Evolutionary conservation across 352 stramenopile genomes (phyloP), one percentile per base, ranked within the genome.

Genomic region (Peronospora belbahrii): DNA sequence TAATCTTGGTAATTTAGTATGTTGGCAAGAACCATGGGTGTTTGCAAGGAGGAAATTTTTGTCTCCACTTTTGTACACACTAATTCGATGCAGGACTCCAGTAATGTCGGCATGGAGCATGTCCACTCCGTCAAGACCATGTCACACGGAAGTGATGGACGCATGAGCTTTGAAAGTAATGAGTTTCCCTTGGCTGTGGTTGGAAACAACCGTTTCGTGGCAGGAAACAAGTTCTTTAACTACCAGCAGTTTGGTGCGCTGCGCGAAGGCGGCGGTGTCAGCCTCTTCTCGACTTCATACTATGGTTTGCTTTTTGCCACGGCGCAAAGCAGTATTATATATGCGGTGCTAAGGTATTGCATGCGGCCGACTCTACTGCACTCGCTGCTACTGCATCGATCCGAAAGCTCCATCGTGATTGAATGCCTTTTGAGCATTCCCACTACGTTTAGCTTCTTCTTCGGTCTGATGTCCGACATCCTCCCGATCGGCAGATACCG

Each of bases 391-490:
- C 54, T 83, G 28, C 59, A 83, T 33, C 68, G 70, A 15, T 52
- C 45, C 23, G 70, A 85, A 56, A 75, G 60, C 34, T 68, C 55
- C 1, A 50, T 70, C 14, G 65, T 83, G 20, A 84, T 81, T 20
- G 70, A 88, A 60, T 83, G 68, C 43, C 43, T 95, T 14, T 52
- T 95, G 11, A 87, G 73, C 56, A 77, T 97, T 34, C 86, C 86
- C 15, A 95, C 83, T 58, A 87, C 67, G 9, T 77, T 95, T 17
- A 85, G 80, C 40, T 75, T 96, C 22, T 79, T 95, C 23, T 69
- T 89, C 48, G 88, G 86, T 8, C 65, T 96, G 31, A 24, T 95
- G n/a, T 91, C 73, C 15, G 88, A 97, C 52, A 74, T 85, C 25
- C 57, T 85, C 33, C 86, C 88, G 5, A 90, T 97, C 48, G 67